These are phyloP conservation scores for Phycomyces nitens DNA, from an alignment of 192 early-diverging fungal species.

Conservation along the genomic window DNA sequence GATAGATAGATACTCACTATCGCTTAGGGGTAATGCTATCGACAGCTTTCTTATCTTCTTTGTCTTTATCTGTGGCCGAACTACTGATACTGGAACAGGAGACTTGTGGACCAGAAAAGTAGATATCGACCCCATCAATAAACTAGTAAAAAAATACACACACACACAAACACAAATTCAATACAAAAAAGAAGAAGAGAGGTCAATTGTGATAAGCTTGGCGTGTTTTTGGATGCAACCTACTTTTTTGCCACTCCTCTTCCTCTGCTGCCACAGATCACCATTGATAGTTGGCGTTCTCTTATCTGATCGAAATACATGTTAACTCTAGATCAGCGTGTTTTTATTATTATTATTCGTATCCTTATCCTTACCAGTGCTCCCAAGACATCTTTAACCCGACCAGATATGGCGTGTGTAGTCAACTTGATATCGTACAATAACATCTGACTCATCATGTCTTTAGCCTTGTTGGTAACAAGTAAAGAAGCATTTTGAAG, in stretches of 20 bases:
- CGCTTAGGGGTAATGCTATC: slow-evolving; percentile 11
- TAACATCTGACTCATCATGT: slow-evolving; percentile 29
- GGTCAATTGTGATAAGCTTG: neutral
- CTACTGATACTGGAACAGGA: slow-evolving; percentile 47
- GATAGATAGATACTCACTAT: slow-evolving; percentile 15
- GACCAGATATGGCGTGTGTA: slow-evolving; percentile 26
- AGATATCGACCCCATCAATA: slow-evolving; percentile 50
- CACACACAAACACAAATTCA: neutral
- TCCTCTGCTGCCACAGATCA: slow-evolving; percentile 47
- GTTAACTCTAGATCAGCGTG: no score
- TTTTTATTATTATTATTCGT: no score
- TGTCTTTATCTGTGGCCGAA: slow-evolving; percentile 43
- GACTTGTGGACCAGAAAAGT: slow-evolving; percentile 55
- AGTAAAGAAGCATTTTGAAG: slow-evolving; percentile 25
- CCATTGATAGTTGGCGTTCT: slow-evolving; percentile 44
- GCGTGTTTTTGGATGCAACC: no score
- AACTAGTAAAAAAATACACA: slow-evolving; percentile 11
- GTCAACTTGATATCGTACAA: slow-evolving; percentile 30
- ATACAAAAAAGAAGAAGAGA: neutral
- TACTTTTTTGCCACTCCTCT: slow-evolving; percentile 47
- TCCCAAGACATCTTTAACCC: slow-evolving; percentile 29
- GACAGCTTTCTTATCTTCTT: slow-evolving; percentile 28
- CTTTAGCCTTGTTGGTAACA: slow-evolving; percentile 17
- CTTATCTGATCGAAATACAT: slow-evolving; percentile 38
- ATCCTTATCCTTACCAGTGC: slow-evolving; percentile 24